phyloP scores from a whole-genome alignment of 257 asterid species.

The Gynochthodes officinalis region DNA sequence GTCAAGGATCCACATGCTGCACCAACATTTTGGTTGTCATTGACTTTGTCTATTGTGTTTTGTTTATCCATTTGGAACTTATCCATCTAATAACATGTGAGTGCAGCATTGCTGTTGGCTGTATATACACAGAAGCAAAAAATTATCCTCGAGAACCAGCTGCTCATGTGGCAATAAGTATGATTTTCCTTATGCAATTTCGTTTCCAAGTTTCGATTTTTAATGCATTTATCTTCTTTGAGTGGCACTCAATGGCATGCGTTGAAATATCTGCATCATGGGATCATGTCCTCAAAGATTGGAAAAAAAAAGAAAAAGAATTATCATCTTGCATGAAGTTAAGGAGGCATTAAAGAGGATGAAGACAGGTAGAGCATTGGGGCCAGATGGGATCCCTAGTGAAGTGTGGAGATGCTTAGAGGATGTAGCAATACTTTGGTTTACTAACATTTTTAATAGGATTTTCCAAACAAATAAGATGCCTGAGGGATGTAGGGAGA shows the following conservation, averaged over 20 bases:
- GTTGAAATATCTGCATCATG: neutral
- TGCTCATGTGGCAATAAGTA: conserved; percentile 97
- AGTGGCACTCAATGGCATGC: neutral
- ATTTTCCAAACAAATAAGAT: too few species aligned
- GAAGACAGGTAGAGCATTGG: too few species aligned
- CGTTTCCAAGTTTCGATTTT: neutral
- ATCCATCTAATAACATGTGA: conserved; percentile 18
- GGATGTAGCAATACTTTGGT: too few species aligned
- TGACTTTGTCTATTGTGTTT: conserved; percentile 10
- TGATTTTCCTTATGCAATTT: conserved; percentile 24
- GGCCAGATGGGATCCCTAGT: too few species aligned
- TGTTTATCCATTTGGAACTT: conserved; percentile 9
- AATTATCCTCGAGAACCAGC: conserved; percentile 99
- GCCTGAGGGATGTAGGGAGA: too few species aligned
- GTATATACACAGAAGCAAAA: conserved; percentile 92
- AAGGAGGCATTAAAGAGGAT: too few species aligned
- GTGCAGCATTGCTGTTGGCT: conserved; percentile 93
- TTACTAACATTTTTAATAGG: too few species aligned
- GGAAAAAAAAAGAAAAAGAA: too few species aligned
- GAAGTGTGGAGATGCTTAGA: too few species aligned
- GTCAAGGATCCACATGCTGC: conserved; percentile 19
- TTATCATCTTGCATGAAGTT: too few species aligned
- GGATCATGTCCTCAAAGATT: neutral
- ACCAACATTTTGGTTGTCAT: conserved; percentile 15
- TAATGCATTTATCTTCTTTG: neutral